Evolutionary conservation across 83 land plant genomes (phyloP).

Genomic region (Larix sibirica): DNA sequence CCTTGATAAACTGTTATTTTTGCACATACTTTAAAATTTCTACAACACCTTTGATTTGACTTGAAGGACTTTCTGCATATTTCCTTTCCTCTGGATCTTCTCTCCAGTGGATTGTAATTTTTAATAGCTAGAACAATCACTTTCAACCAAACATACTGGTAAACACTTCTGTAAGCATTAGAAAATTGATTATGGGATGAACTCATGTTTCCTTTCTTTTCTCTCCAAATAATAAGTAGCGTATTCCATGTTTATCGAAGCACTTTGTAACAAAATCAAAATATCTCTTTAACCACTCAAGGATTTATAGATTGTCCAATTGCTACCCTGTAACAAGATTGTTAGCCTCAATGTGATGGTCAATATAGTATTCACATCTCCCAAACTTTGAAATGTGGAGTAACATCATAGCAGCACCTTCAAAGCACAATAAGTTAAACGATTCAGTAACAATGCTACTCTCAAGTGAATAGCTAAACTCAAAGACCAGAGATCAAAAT

Average conservation of each 20-base stretch:
- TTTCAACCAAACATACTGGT: no score
- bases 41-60: not conserved
- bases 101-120: conserved; percentile 69
- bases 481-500: no score
- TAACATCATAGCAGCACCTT: no score
- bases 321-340: conserved; percentile 50
- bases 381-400: not conserved
- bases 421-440: no score
- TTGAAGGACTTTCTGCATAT: conserved; percentile 10
- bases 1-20: not conserved
- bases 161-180: no score
- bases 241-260: no score
- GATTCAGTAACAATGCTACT: no score
- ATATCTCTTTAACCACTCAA: conserved; percentile 52
- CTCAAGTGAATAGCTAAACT: no score
- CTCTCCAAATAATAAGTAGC: no score
- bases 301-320: conserved; percentile 45
- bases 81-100: conserved; percentile 54
- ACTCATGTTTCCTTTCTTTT: no score
- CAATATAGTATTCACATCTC: not conserved
- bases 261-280: conserved; percentile 23
- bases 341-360: conserved; percentile 47
- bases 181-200: no score
- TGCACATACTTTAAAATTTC: not conserved
- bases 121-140: not conserved